phyloP scores from a whole-genome alignment of 345 rosid genomes.

The Carallia brachiata region DNA sequence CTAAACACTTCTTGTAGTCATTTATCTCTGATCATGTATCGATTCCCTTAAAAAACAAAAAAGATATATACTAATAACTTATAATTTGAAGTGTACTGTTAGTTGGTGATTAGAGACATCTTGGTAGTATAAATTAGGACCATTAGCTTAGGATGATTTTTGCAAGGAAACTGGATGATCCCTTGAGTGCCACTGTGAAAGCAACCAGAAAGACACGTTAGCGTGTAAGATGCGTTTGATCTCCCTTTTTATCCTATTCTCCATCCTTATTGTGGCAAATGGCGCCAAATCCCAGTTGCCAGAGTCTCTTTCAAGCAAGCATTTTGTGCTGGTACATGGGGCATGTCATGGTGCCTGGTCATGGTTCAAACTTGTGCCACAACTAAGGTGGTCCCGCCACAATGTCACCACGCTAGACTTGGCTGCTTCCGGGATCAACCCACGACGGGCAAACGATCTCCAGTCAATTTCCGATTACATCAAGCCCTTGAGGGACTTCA shows the following conservation, averaged over 20 bases:
- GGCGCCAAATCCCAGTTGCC: background rate
- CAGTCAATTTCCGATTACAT: constrained; percentile 25
- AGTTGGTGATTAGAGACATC: no score
- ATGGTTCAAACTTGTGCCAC: constrained; percentile 29
- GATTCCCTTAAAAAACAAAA: no score
- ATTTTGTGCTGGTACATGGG: constrained; percentile 41
- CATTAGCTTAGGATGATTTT: no score
- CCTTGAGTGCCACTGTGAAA: no score
- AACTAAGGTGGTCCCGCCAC: constrained; percentile 22
- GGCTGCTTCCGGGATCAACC: constrained; percentile 37
- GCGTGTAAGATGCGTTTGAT: no score
- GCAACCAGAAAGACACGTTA: no score
- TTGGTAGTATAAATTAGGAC: no score
- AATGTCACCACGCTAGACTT: constrained; percentile 33
- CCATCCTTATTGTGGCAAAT: background rate
- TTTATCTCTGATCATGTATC: no score
- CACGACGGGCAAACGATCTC: constrained; percentile 14
- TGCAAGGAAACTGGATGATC: no score
- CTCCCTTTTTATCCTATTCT: background rate
- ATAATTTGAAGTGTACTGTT: no score
- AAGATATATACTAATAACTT: no score
- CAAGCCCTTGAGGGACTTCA: constrained; percentile 29
- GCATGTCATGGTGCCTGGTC: constrained; percentile 46
- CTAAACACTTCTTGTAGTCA: no score
- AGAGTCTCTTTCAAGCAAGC: background rate